Conservation (phyloP, 495 filamentous ascomycete species). For the Hypoxylon cercidicola region DNA sequence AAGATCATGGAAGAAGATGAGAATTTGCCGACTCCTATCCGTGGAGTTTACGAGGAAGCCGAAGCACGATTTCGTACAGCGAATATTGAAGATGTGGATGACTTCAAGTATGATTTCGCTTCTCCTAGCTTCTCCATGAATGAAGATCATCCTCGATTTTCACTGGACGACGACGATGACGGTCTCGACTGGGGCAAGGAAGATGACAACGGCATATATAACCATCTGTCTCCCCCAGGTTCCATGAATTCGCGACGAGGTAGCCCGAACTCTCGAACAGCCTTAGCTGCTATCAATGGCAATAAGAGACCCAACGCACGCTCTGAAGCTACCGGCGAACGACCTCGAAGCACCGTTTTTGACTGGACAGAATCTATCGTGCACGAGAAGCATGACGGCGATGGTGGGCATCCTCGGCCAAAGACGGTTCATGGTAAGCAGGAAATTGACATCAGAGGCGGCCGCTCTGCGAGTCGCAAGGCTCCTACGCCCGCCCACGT, state of each 20-base stretch:
- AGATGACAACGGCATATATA: constrained; percentile 62
- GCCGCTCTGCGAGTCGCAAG: constrained; percentile 77
- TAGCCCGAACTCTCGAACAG: constrained; percentile 57
- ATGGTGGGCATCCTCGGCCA: constrained; percentile 72
- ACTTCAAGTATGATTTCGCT: constrained; percentile 2
- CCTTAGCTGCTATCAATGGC: constrained; percentile 54
- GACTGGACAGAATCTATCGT: constrained; percentile 84
- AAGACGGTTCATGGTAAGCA: constrained; percentile 94
- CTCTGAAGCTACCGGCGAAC: constrained; percentile 52
- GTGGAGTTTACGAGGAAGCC: constrained; percentile 40
- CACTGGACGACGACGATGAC: constrained; percentile 70
- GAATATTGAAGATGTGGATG: constrained; percentile 26
- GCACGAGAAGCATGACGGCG: constrained; percentile 63
- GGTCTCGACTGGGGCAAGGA: constrained; percentile 67
- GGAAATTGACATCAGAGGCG: constrained; percentile 74
- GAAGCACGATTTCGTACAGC: constrained; percentile 38
- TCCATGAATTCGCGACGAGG: constrained; percentile 58
- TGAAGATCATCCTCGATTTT: constrained; percentile 58
- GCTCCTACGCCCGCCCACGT: constrained; percentile 81
- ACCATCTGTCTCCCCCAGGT: constrained; percentile 64
- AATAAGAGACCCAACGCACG: constrained; percentile 48
- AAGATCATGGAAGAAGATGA: constrained; percentile 76
- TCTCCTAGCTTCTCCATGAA: constrained; percentile 43
- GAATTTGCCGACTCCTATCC: constrained; percentile 66
- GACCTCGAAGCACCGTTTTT: constrained; percentile 74